Evolutionary conservation across 2,329 filamentous ascomycete genomes (phyloP).

Genomic region (Piedraia hortae): DNA sequence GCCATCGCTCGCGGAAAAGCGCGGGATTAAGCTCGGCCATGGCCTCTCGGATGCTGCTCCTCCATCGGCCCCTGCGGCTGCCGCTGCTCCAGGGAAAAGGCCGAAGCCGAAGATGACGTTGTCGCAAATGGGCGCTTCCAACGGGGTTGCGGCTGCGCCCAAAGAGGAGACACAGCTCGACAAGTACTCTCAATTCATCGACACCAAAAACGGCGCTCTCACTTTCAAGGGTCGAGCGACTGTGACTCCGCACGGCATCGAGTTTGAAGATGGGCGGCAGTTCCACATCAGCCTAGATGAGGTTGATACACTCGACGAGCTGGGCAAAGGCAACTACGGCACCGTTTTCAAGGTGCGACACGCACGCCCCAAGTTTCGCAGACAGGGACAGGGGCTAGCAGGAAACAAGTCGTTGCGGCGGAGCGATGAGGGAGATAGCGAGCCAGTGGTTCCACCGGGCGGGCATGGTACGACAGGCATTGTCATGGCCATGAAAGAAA

Average conservation of each 20-base stretch:
- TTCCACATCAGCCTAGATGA: slow-evolving; percentile 93
- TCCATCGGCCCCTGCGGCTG: slow-evolving; percentile 14
- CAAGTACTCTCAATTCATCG: slow-evolving; percentile 57
- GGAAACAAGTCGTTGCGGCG: slow-evolving; percentile 23
- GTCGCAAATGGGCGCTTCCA: slow-evolving; percentile 16
- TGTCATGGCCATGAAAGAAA: slow-evolving; percentile 98
- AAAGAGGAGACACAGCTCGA: slow-evolving; percentile 20
- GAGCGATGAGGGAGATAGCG: slow-evolving; percentile 7
- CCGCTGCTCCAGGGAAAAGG: slow-evolving; percentile 6
- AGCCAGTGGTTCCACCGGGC: not conserved
- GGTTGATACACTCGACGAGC: slow-evolving; percentile 71
- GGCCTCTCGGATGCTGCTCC: slow-evolving; percentile 21
- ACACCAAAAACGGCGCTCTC: slow-evolving; percentile 70
- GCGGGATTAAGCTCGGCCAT: slow-evolving; percentile 35
- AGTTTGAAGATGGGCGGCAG: slow-evolving; percentile 68
- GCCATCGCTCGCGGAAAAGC: slow-evolving; percentile 37
- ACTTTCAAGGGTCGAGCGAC: slow-evolving; percentile 83
- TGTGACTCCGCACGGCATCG: slow-evolving; percentile 66
- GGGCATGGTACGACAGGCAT: slow-evolving; percentile 33
- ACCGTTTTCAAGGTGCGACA: slow-evolving; percentile 94
- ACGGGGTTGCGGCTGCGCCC: slow-evolving; percentile 8
- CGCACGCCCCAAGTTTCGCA: slow-evolving; percentile 37
- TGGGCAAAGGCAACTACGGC: slow-evolving; percentile 94
- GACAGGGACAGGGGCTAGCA: slow-evolving; percentile 29
- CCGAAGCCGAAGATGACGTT: slow-evolving; percentile 19